Percentiles rank a stretch among this genome's conserved stretches.
Evolutionary conservation across 2,329 filamentous ascomycete species (phyloP).

Genomic region (Cercospora sp.): DNA sequence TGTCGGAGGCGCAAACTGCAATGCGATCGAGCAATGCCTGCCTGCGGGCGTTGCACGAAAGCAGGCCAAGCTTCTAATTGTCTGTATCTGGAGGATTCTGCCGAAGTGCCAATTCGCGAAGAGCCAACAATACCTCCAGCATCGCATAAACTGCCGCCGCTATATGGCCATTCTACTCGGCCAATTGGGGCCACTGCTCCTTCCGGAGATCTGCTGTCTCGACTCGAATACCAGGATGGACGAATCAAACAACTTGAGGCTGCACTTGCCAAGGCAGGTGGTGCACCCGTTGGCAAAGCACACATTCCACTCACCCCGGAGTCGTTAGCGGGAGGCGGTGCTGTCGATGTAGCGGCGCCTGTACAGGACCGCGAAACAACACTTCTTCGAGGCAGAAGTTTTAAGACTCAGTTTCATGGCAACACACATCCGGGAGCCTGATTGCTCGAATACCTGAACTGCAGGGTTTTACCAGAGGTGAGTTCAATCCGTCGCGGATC

Average conservation of each 20-base stretch:
- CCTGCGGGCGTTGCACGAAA: constrained; percentile 48
- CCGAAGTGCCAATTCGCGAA: constrained; percentile 32
- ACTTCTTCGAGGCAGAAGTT: constrained; percentile 47
- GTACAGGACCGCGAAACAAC: constrained; percentile 41
- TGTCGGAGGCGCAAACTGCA: constrained; percentile 52
- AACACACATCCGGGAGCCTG: constrained; percentile 43
- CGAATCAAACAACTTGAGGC: constrained; percentile 37
- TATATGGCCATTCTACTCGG: constrained; percentile 37
- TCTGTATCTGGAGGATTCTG: constrained; percentile 41
- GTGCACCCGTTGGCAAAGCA: constrained; percentile 18
- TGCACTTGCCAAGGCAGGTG: constrained; percentile 26
- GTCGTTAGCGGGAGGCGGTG: constrained; percentile 21
- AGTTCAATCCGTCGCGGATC: neutral
- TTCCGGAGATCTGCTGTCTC: constrained; percentile 30
- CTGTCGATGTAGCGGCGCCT: constrained; percentile 21
- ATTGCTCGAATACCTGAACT: constrained; percentile 36
- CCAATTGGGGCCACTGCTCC: constrained; percentile 23
- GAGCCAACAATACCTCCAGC: constrained; percentile 20
- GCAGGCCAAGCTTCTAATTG: constrained; percentile 47
- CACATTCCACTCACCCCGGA: constrained; percentile 34
- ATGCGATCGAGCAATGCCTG: constrained; percentile 49
- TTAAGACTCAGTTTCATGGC: constrained; percentile 50
- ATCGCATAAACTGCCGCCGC: constrained; percentile 21
- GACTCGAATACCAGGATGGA: constrained; percentile 31
- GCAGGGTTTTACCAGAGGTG: constrained; percentile 30